A percentile compares a stretch with the other conserved stretches of the same genome.
These are phyloP conservation scores for Fusarium temperatum DNA, from an alignment of 2,329 filamentous ascomycete genomes.

Conservation along the genomic window DNA sequence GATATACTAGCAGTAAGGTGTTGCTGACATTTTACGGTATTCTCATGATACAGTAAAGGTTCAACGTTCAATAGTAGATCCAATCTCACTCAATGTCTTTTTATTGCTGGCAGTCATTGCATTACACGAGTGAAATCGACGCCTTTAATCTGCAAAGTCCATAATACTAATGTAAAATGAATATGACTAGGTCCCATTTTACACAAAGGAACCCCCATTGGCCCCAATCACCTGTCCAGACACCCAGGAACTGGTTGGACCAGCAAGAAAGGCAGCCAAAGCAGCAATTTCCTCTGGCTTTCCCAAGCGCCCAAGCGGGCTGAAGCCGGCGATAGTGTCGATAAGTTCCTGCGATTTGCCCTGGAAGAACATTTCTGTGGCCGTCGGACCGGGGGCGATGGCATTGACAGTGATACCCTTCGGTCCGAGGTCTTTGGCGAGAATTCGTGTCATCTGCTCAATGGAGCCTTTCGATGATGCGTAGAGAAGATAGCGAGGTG, in stretches of 20 bases:
- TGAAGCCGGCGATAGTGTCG: not conserved
- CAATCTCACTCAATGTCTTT: not conserved
- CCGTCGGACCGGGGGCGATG: conserved; percentile 1
- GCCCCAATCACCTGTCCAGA: conserved; percentile 6
- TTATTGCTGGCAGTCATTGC: not conserved
- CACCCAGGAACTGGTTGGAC: conserved; percentile 3
- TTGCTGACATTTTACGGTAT: accelerated
- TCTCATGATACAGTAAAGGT: not conserved
- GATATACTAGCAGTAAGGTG: accelerated
- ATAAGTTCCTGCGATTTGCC: conserved; percentile 7
- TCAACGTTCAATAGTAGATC: not conserved
- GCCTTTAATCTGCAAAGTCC: not conserved
- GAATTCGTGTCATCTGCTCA: conserved; percentile 8
- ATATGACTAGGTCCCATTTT: not conserved
- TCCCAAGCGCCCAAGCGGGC: not conserved
- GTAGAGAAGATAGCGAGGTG: conserved; percentile 12
- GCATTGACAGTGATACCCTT: conserved; percentile 11
- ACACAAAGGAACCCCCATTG: conserved; percentile 13
- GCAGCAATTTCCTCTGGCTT: not conserved
- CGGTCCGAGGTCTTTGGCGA: conserved; percentile 5
- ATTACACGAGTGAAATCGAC: not conserved
- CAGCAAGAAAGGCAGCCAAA: not conserved
- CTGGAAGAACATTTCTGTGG: conserved; percentile 12
- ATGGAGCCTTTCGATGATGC: conserved; percentile 3
- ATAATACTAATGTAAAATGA: not conserved